These are phyloP conservation scores for Neurospora sp. DNA, from an alignment of 495 filamentous ascomycete species.

Conservation along the genomic window DNA sequence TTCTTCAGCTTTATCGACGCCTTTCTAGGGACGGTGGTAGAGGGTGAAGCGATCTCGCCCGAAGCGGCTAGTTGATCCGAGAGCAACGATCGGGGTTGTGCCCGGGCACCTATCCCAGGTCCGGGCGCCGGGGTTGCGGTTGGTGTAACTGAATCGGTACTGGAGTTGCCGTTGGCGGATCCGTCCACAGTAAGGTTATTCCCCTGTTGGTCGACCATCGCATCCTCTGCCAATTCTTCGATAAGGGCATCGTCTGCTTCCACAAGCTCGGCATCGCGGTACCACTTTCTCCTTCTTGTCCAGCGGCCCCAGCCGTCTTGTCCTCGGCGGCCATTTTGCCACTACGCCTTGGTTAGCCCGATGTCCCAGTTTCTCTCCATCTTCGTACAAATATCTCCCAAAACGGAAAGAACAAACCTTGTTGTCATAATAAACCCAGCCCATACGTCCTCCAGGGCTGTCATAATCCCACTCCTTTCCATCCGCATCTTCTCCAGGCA, in stretches of 20 bases:
- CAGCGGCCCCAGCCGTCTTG: constrained; percentile 93
- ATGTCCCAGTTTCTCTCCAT: neutral
- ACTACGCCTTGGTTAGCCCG: constrained; percentile 39
- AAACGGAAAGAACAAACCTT: constrained; percentile 49
- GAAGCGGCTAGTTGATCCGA: neutral
- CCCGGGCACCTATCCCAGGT: neutral
- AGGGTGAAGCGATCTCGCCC: neutral
- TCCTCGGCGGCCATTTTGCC: constrained; percentile 82
- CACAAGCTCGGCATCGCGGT: constrained; percentile 87
- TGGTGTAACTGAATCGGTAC: constrained; percentile 7
- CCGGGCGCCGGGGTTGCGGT: constrained; percentile 2
- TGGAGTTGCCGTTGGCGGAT: constrained; percentile 15
- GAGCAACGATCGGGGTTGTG: neutral
- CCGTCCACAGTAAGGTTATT: neutral
- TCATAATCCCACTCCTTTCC: constrained; percentile 37
- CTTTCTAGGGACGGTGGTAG: neutral
- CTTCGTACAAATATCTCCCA: neutral
- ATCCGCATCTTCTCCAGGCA: constrained; percentile 22
- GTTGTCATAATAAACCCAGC: constrained; percentile 98
- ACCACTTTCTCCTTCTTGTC: constrained; percentile 91
- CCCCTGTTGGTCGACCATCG: constrained; percentile 9
- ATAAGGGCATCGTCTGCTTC: constrained; percentile 45
- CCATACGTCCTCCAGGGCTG: constrained; percentile 50
- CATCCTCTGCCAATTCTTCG: constrained; percentile 31
- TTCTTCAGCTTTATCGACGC: neutral